Evolutionary conservation across 2,329 filamentous ascomycete species (phyloP).

Genomic region (Raffaelea ambrosiae): DNA sequence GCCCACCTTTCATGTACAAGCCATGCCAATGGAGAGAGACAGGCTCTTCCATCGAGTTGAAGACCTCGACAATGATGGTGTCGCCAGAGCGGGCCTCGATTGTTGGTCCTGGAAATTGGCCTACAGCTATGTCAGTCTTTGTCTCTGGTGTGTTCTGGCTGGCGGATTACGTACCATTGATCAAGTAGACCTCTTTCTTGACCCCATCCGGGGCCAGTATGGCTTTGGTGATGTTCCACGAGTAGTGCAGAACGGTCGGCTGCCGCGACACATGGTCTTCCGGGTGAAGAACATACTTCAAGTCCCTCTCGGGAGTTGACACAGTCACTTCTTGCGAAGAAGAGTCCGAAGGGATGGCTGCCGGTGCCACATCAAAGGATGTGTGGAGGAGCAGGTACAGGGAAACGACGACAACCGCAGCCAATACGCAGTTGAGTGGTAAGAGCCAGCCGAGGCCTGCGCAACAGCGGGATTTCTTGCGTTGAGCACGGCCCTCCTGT

Average conservation of each 20-base stretch:
- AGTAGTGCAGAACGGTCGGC: constrained; percentile 21
- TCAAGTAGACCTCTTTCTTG: constrained; percentile 35
- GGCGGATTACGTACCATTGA: constrained; percentile 36
- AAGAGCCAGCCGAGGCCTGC: neutral
- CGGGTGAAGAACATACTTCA: constrained; percentile 25
- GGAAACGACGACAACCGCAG: neutral
- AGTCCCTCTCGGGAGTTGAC: constrained; percentile 1
- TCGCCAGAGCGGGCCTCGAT: constrained; percentile 39
- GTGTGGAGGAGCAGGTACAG: neutral
- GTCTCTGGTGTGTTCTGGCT: neutral
- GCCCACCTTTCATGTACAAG: constrained; percentile 23
- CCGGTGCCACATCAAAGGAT: neutral
- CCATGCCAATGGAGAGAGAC: constrained; percentile 40
- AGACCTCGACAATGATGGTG: constrained; percentile 30
- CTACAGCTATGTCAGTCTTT: constrained; percentile 1
- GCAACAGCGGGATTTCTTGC: neutral
- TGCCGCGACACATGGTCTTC: constrained; percentile 29
- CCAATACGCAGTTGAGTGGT: neutral
- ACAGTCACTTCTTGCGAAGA: too few relatives aligned
- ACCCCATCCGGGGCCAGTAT: constrained; percentile 39
- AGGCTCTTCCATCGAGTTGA: constrained; percentile 30
- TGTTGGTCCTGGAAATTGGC: constrained; percentile 37
- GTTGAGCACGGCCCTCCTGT: neutral
- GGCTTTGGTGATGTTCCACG: constrained; percentile 32
- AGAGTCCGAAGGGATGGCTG: constrained; percentile 1